Conservation (phyloP, 441 rosid genomes). For the Jatropha multifida region DNA sequence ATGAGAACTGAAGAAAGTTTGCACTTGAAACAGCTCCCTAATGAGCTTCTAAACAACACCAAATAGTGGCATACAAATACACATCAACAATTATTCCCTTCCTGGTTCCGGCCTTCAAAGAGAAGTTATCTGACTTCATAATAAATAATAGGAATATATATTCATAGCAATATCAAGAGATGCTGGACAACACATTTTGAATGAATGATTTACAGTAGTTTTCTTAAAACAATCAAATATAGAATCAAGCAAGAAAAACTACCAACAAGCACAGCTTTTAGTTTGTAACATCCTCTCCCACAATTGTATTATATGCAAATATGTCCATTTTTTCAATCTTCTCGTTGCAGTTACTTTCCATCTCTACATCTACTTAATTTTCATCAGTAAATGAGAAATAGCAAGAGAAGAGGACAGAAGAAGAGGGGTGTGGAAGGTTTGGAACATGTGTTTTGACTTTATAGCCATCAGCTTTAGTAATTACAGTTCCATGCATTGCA, state of each 20-base stretch:
- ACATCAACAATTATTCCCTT: background rate
- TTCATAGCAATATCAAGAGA: background rate
- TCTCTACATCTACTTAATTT: background rate
- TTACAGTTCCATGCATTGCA: background rate
- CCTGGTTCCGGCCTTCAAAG: background rate
- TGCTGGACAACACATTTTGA: background rate
- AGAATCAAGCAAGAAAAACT: background rate
- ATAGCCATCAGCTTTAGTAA: background rate
- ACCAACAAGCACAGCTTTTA: background rate
- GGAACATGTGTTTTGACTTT: background rate
- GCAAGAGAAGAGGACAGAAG: background rate
- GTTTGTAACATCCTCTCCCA: background rate
- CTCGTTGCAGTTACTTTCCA: background rate
- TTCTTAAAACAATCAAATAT: background rate
- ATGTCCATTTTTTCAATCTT: background rate
- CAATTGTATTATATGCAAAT: background rate
- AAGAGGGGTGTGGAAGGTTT: background rate
- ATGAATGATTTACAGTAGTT: too few relatives aligned
- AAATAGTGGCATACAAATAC: background rate
- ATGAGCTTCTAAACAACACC: background rate
- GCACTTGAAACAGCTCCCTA: background rate
- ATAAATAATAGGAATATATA: background rate
- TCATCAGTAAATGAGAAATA: background rate
- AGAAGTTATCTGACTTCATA: constrained; percentile 2
- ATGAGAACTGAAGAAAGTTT: background rate